phyloP scores from a whole-genome alignment of 768 basidiomycete species.

The Russula ochroleuca region DNA sequence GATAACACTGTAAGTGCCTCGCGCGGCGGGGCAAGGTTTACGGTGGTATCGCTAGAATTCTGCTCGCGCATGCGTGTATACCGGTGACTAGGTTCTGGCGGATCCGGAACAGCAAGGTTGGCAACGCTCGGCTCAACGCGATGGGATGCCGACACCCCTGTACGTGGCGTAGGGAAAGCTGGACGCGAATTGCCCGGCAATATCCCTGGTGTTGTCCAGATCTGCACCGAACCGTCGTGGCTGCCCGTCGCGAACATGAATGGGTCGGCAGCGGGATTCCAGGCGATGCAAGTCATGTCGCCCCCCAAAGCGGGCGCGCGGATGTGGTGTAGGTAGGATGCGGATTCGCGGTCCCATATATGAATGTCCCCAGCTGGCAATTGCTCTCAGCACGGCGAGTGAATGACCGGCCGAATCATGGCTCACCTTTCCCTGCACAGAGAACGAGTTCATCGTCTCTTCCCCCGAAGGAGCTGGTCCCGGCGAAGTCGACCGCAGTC shows the following conservation, averaged over 20 bases:
- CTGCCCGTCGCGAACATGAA: slow-evolving; percentile 72
- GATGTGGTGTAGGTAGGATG: slow-evolving; percentile 64
- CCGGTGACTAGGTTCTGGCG: not conserved
- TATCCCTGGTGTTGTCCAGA: slow-evolving; percentile 49
- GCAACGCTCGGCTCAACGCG: not conserved
- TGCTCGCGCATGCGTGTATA: not conserved
- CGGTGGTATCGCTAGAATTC: not conserved
- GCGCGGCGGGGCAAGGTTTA: not conserved
- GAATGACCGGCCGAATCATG: not conserved
- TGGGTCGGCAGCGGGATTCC: slow-evolving; percentile 64
- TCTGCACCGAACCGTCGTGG: slow-evolving; percentile 69
- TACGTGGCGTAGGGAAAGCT: slow-evolving; percentile 2
- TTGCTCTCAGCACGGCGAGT: slow-evolving; percentile 11
- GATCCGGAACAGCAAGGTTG: not conserved
- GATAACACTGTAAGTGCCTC: not conserved
- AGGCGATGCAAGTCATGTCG: slow-evolving; percentile 75
- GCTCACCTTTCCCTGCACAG: slow-evolving; percentile 68
- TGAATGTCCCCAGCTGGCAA: slow-evolving; percentile 69
- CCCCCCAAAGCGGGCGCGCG: slow-evolving; percentile 53
- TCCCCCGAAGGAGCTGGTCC: slow-evolving; percentile 79
- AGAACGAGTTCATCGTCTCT: slow-evolving; percentile 73
- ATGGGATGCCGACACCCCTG: not conserved
- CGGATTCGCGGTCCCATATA: slow-evolving; percentile 83
- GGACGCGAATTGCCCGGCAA: slow-evolving; percentile 6
- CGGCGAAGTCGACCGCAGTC: slow-evolving; percentile 64